A percentile compares a stretch with the other conserved stretches of the same genome.
These are phyloP conservation scores for Gyromitra esculenta DNA, from an alignment of 2,329 filamentous ascomycete genomes.

Conservation along the genomic window DNA sequence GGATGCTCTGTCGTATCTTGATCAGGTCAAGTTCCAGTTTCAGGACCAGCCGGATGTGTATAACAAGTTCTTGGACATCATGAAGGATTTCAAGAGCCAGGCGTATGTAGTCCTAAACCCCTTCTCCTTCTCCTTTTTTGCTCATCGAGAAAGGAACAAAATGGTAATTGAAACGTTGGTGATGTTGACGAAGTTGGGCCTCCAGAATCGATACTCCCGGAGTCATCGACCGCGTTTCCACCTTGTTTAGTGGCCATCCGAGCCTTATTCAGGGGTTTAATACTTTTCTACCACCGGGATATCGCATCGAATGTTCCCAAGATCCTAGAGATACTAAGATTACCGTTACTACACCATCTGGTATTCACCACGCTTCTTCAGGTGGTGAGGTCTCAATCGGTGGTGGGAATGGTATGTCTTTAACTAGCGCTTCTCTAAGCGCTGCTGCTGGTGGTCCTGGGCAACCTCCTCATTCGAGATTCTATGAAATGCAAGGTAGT, in stretches of 20 bases:
- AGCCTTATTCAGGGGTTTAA: constrained; percentile 98
- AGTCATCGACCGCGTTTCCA: constrained; percentile 95
- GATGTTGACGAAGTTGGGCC: constrained; percentile 46
- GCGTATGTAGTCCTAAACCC: constrained; percentile 69
- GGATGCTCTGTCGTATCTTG: constrained; percentile 92
- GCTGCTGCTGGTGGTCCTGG: constrained; percentile 49
- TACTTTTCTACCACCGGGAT: constrained; percentile 93
- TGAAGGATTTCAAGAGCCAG: constrained; percentile 99
- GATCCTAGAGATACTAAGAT: constrained; percentile 65
- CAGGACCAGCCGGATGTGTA: constrained; percentile 97
- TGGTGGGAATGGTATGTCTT: constrained; percentile 48
- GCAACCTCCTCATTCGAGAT: constrained; percentile 61
- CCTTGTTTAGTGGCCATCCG: constrained; percentile 93
- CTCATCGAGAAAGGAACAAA: constrained; percentile 43
- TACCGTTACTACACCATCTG: constrained; percentile 94
- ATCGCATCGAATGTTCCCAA: constrained; percentile 83
- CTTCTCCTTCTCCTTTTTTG: constrained; percentile 24
- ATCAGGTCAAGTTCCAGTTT: constrained; percentile 98
- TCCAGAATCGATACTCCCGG: constrained; percentile 88
- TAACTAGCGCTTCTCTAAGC: constrained; percentile 46
- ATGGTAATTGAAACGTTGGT: constrained; percentile 45
- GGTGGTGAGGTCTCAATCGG: constrained; percentile 54
- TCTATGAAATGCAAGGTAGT: constrained; percentile 62
- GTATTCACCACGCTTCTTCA: constrained; percentile 64
- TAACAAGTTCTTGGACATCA: constrained; percentile 95